Evolutionary conservation across 768 basidiomycete genomes (phyloP).

Genomic region (Chlorophyllum brunneum): DNA sequence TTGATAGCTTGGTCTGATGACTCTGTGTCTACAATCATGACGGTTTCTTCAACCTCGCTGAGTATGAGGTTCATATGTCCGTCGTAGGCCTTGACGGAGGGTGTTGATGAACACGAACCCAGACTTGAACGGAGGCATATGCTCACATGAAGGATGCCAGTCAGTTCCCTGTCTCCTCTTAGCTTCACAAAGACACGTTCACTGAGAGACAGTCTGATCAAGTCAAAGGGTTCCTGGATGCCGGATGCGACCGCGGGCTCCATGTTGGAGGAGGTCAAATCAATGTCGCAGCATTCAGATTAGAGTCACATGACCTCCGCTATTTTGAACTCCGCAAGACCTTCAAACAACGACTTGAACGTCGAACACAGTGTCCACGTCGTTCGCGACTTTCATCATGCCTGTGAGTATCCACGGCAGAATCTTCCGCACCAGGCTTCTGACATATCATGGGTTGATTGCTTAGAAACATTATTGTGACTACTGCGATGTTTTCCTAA

Average conservation of each 20-base stretch:
- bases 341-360: background rate
- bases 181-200: constrained; percentile 99
- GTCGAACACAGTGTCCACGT: constrained; percentile 6
- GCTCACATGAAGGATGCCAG: constrained; percentile 88
- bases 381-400: constrained; percentile 38
- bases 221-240: constrained; percentile 95
- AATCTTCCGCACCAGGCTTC: background rate
- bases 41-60: constrained; percentile 96
- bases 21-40: constrained; percentile 94
- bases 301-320: constrained; percentile 17
- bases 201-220: constrained; percentile 92
- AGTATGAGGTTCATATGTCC: constrained; percentile 99
- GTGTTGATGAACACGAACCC: constrained; percentile 12
- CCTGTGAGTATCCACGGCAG: constrained; percentile 45
- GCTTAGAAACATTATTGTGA: constrained; percentile 89
- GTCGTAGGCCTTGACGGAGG: constrained; percentile 82
- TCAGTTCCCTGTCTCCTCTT: constrained; percentile 88
- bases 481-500: constrained; percentile 91
- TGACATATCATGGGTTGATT: constrained; percentile 10
- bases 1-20: constrained; percentile 46
- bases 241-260: constrained; percentile 59
- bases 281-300: background rate
- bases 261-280: constrained; percentile 36
- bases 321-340: constrained; percentile 25
- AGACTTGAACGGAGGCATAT: constrained; percentile 11